phyloP scores from a whole-genome alignment of 306 rosid species.

The Vigna mungo region DNA sequence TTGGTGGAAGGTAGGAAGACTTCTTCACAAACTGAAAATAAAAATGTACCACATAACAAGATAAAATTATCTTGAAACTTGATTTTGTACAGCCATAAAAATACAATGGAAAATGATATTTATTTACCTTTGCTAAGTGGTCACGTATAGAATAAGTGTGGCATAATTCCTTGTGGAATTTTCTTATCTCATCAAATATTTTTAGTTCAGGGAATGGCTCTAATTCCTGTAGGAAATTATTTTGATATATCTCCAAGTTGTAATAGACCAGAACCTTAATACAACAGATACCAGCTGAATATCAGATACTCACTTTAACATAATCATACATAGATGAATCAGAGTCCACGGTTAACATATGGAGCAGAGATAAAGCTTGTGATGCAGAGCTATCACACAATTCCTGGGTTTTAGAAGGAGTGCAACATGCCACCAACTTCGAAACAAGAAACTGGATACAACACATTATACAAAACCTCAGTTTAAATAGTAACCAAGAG shows the following conservation, averaged over 20 bases:
- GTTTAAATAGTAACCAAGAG: slow-evolving; percentile 3
- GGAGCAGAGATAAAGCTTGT: slow-evolving; percentile 69
- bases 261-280: slow-evolving; percentile 31
- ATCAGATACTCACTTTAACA: slow-evolving; percentile 67
- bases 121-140: slow-evolving; percentile 70
- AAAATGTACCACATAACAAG: slow-evolving; percentile 13
- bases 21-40: slow-evolving; percentile 76
- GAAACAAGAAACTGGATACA: slow-evolving; percentile 78
- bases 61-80: slow-evolving; percentile 7
- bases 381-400: slow-evolving; percentile 54
- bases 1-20: slow-evolving; percentile 78
- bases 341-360: slow-evolving; percentile 69
- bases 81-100: slow-evolving; percentile 9
- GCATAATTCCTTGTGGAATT: slow-evolving; percentile 79
- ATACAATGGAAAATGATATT: slow-evolving; percentile 24
- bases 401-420: slow-evolving; percentile 62
- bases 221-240: slow-evolving; percentile 66
- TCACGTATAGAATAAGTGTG: slow-evolving; percentile 72
- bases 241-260: slow-evolving; percentile 37
- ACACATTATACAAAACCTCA: slow-evolving; percentile 32
- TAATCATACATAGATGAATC: slow-evolving; percentile 81
- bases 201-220: slow-evolving; percentile 83
- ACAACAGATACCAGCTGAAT: slow-evolving; percentile 30
- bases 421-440: slow-evolving; percentile 82
- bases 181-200: slow-evolving; percentile 68